phyloP scores from a whole-genome alignment of 1,284 basidiomycete species.

The Mixia osmundae region DNA sequence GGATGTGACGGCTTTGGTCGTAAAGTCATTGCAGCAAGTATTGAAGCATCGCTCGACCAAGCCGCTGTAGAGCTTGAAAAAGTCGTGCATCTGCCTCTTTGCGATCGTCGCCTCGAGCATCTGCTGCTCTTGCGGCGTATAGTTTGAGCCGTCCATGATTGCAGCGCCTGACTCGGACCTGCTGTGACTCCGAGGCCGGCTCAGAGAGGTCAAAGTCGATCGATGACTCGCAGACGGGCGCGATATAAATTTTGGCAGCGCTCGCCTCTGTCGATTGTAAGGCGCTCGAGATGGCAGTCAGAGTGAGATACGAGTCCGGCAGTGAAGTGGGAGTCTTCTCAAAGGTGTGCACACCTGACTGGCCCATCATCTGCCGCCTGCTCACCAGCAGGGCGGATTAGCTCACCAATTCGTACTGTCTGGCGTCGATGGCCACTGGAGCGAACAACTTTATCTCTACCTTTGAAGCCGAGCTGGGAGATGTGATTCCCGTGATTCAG shows the following conservation, averaged over 20 bases:
- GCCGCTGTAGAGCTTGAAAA: conserved; percentile 83
- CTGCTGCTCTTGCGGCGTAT: conserved; percentile 15
- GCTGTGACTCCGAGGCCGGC: neutral
- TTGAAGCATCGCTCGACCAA: conserved; percentile 91
- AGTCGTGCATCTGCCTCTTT: conserved; percentile 98
- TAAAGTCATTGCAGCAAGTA: conserved; percentile 88
- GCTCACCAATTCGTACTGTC: conserved; percentile 84
- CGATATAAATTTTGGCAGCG: neutral
- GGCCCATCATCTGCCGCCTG: neutral
- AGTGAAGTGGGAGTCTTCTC: neutral
- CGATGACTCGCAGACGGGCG: neutral
- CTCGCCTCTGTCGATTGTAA: neutral
- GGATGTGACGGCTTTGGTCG: conserved; percentile 67
- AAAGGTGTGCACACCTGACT: neutral
- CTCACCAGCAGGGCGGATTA: conserved; percentile 19
- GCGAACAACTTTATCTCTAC: conserved; percentile 96
- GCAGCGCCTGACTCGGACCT: neutral
- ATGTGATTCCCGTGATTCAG: conserved; percentile 89
- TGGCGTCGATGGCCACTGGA: conserved; percentile 33
- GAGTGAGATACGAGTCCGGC: neutral
- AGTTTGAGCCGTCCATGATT: conserved; percentile 17
- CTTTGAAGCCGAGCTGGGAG: conserved; percentile 81
- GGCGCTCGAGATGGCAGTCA: neutral
- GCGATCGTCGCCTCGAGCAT: conserved; percentile 38
- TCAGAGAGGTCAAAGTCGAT: neutral